Evolutionary conservation across 1,284 basidiomycete species (phyloP).

Genomic region (Malassezia caprae): DNA sequence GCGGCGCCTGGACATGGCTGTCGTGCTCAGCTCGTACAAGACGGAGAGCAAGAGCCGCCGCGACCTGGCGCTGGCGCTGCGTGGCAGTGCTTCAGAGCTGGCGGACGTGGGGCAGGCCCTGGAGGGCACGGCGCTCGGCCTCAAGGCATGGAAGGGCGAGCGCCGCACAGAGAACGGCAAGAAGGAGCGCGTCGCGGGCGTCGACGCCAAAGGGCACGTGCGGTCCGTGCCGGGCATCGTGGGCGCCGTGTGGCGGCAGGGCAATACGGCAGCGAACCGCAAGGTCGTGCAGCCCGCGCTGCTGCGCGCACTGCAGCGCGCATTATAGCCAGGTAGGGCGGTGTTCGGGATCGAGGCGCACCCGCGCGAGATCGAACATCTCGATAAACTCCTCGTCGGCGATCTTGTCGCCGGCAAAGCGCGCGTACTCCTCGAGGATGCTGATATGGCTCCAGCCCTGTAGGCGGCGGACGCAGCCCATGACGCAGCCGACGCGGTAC

Average conservation of each 20-base stretch:
- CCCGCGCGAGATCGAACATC: constrained; percentile 26
- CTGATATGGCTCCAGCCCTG: constrained; percentile 45
- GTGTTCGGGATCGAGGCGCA: constrained; percentile 14
- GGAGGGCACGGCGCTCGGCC: neutral
- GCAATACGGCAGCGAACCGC: constrained; percentile 35
- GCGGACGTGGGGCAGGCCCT: neutral
- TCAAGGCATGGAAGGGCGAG: constrained; percentile 4
- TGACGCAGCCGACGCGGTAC: constrained; percentile 41
- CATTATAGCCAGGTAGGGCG: constrained; percentile 17
- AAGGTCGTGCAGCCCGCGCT: constrained; percentile 40
- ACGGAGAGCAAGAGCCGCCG: constrained; percentile 26
- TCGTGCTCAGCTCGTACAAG: constrained; percentile 29
- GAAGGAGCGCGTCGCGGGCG: constrained; percentile 25
- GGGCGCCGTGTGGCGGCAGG: constrained; percentile 33
- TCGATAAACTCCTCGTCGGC: constrained; percentile 44
- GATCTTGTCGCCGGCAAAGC: constrained; percentile 32
- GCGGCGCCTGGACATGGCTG: constrained; percentile 25
- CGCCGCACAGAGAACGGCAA: constrained; percentile 19
- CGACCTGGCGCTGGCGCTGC: constrained; percentile 24
- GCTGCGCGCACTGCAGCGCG: constrained; percentile 17
- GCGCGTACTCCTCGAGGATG: constrained; percentile 44
- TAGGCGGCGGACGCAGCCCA: constrained; percentile 35
- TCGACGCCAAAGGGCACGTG: constrained; percentile 21
- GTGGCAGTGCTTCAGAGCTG: neutral
- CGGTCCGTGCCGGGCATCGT: constrained; percentile 11